Conservation (phyloP, 1,139 yeast species). For the Yamadazyma kanchanaburiensis region DNA sequence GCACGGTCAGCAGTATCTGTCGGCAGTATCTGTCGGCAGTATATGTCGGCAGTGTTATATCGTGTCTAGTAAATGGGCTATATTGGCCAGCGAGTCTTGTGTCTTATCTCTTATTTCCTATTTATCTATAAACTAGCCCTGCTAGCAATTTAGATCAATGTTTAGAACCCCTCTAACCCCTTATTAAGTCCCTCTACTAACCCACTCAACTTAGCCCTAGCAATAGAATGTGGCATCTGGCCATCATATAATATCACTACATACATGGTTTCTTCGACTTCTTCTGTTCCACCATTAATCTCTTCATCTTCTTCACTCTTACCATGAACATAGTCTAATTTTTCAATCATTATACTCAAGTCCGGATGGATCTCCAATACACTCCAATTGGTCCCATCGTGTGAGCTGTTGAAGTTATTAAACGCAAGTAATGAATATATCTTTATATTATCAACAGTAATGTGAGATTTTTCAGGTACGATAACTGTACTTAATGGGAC, state of each 20-base stretch:
- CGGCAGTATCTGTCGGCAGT: too few species aligned
- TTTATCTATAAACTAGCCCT: too few species aligned
- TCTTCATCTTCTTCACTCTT: slow-evolving; percentile 1
- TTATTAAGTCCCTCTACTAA: slow-evolving; percentile 25
- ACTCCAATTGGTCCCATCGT: slow-evolving; percentile 24
- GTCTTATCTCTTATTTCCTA: too few species aligned
- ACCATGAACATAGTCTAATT: slow-evolving; percentile 9
- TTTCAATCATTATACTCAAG: slow-evolving; percentile 26
- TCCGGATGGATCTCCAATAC: slow-evolving; percentile 30
- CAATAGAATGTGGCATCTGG: slow-evolving; percentile 32
- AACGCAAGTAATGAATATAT: slow-evolving; percentile 46
- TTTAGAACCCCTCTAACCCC: slow-evolving; percentile 38
- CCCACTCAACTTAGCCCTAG: slow-evolving; percentile 41
- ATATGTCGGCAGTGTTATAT: too few species aligned
- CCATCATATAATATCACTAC: slow-evolving; percentile 12
- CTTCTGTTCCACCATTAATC: slow-evolving; percentile 3
- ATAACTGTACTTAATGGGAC: slow-evolving; percentile 38
- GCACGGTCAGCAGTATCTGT: too few species aligned
- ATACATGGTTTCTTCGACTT: slow-evolving; percentile 7
- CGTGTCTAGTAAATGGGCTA: too few species aligned
- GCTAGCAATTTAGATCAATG: too few species aligned
- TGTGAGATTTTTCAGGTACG: slow-evolving; percentile 14
- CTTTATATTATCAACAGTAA: slow-evolving; percentile 39
- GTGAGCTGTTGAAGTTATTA: slow-evolving; percentile 22
- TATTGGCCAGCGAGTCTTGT: too few species aligned